Evolutionary conservation across 2,329 filamentous ascomycete genomes (phyloP).

Genomic region (Nemania sp.): DNA sequence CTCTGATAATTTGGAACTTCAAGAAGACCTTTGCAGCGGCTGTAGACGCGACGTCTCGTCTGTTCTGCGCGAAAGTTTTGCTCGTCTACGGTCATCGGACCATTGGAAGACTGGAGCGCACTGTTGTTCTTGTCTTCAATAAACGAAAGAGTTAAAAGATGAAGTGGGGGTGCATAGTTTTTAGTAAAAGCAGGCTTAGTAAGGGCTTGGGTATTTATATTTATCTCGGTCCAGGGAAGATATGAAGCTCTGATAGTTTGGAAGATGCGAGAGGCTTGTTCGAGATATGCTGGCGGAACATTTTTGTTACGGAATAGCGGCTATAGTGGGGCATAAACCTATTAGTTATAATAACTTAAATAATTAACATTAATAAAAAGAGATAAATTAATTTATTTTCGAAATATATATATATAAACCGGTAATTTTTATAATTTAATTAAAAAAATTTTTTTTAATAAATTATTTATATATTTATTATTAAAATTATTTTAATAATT

Average conservation of each 20-base stretch:
- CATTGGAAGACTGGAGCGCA: not conserved
- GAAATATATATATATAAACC: too few species aligned
- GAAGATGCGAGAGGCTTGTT: not conserved
- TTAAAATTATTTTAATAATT: too few species aligned
- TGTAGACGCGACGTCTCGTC: conserved; percentile 5
- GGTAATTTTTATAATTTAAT: too few species aligned
- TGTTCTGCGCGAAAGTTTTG: not conserved
- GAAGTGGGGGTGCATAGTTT: not conserved
- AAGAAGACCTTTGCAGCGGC: conserved; percentile 6
- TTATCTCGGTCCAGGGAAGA: not conserved
- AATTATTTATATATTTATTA: too few species aligned
- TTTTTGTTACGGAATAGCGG: too few species aligned
- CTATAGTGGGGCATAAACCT: too few species aligned
- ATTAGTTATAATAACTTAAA: too few species aligned
- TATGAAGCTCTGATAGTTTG: not conserved
- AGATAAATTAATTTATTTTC: too few species aligned
- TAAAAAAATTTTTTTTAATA: too few species aligned
- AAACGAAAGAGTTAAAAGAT: not conserved
- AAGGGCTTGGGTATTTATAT: not conserved
- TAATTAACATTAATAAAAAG: too few species aligned
- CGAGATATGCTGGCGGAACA: too few species aligned
- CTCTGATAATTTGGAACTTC: conserved; percentile 1
- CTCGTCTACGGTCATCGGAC: not conserved
- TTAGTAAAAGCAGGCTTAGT: not conserved
- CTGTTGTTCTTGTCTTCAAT: not conserved